These are phyloP conservation scores for Taiozyma sp. DNA, from an alignment of 1,139 yeast genomes.

Conservation along the genomic window DNA sequence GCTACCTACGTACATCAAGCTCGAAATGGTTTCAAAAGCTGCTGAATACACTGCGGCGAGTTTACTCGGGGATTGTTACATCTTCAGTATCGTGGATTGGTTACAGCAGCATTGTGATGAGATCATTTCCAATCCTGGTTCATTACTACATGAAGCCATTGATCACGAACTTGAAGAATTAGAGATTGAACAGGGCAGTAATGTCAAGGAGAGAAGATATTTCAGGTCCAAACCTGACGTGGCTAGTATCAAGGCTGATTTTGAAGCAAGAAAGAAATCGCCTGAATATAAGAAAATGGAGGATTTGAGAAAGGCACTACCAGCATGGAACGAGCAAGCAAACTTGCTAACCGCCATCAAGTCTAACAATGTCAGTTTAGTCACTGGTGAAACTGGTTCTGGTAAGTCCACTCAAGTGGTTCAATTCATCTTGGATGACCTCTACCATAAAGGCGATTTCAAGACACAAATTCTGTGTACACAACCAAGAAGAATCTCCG, in stretches of 20 bases:
- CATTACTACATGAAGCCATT: constrained; percentile 35
- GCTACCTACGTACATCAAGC: constrained; percentile 70
- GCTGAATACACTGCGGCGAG: constrained; percentile 36
- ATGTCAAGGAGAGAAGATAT: constrained; percentile 8
- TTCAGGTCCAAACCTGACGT: constrained; percentile 24
- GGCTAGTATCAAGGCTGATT: constrained; percentile 25
- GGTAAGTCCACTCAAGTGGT: constrained; percentile 93
- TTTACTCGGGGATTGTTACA: constrained; percentile 62
- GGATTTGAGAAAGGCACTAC: constrained; percentile 47
- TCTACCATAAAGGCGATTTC: constrained; percentile 38
- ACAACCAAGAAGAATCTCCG: constrained; percentile 93
- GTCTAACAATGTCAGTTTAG: constrained; percentile 57
- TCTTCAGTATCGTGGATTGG: constrained; percentile 70
- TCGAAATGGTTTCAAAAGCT: constrained; percentile 52
- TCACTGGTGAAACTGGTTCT: constrained; percentile 97
- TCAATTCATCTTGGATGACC: constrained; percentile 75
- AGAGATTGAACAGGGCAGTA: background rate
- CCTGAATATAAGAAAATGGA: constrained; percentile 32
- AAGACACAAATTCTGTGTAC: constrained; percentile 72
- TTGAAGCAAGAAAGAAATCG: constrained; percentile 21
- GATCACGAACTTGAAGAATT: constrained; percentile 2
- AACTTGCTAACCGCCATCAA: constrained; percentile 52
- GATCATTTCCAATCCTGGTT: constrained; percentile 71
- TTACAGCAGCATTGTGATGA: constrained; percentile 52
- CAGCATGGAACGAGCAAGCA: constrained; percentile 74